Evolutionary conservation across 2,329 filamentous ascomycete genomes (phyloP).

Genomic region (Seiridium unicorne): DNA sequence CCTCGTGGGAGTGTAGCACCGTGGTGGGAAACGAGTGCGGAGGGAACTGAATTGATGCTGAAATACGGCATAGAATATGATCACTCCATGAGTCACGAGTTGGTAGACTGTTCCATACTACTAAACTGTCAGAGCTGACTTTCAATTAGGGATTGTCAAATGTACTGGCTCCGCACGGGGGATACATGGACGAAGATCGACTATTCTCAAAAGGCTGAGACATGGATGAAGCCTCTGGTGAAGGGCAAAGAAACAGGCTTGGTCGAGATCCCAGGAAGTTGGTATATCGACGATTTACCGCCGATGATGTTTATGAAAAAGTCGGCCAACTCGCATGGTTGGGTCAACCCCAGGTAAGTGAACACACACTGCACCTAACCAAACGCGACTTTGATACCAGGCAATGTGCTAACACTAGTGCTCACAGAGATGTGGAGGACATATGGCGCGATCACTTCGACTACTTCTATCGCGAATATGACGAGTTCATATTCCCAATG

Average conservation of each 20-base stretch:
- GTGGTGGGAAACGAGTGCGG: slow-evolving; percentile 69
- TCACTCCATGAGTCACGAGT: slow-evolving; percentile 62
- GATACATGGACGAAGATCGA: slow-evolving; percentile 69
- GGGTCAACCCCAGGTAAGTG: slow-evolving; percentile 39
- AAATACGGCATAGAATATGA: slow-evolving; percentile 70
- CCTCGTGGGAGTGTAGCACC: slow-evolving; percentile 72
- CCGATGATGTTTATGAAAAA: slow-evolving; percentile 74
- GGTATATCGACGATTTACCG: slow-evolving; percentile 65
- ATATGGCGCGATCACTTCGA: slow-evolving; percentile 61
- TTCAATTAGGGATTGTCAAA: slow-evolving; percentile 48
- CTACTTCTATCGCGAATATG: slow-evolving; percentile 75
- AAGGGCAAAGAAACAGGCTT: slow-evolving; percentile 60
- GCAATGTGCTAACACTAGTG: not conserved
- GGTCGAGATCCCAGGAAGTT: slow-evolving; percentile 62
- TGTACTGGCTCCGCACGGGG: slow-evolving; percentile 62
- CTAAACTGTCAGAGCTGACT: too few relatives aligned
- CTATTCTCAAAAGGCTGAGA: slow-evolving; percentile 57
- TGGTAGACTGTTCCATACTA: too few relatives aligned
- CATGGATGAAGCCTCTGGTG: slow-evolving; percentile 66
- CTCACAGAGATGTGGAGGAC: slow-evolving; percentile 54
- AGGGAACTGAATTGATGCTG: slow-evolving; percentile 64
- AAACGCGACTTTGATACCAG: not conserved
- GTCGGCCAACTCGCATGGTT: slow-evolving; percentile 63
- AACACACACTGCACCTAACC: not conserved
- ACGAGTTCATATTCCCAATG: slow-evolving; percentile 75